These are phyloP conservation scores for Rhododendron molle DNA, from an alignment of 148 eudicot genomes.

Conservation along the genomic window DNA sequence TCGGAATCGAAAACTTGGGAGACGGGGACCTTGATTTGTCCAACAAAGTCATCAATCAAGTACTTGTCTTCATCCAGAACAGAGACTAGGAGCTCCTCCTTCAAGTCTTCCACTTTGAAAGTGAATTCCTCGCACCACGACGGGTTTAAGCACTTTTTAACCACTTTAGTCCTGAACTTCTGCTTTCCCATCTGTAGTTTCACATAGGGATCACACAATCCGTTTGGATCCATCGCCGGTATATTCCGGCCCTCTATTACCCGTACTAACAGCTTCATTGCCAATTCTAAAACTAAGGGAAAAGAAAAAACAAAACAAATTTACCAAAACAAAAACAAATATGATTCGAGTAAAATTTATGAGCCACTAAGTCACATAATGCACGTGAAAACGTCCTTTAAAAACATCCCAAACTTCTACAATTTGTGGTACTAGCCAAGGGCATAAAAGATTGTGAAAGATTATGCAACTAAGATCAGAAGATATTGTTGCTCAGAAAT, in stretches of 20 bases:
- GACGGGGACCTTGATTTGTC: conserved; percentile 62
- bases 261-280: conserved; percentile 49
- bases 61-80: conserved; percentile 92
- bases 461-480: not conserved
- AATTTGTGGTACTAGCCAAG: not conserved
- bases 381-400: not conserved
- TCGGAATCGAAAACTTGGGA: conserved; percentile 73
- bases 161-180: conserved; percentile 63
- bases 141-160: conserved; percentile 81
- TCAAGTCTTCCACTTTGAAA: conserved; percentile 80
- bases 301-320: not conserved
- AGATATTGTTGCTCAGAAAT: not conserved
- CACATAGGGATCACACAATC: conserved; percentile 90
- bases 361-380: not conserved
- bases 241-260: conserved; percentile 82
- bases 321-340: not conserved
- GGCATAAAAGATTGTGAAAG: not conserved
- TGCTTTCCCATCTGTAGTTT: conserved; percentile 75
- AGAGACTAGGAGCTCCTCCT: conserved; percentile 64
- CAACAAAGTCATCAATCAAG: conserved; percentile 81
- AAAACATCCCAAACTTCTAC: not conserved
- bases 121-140: conserved; percentile 85
- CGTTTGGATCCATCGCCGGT: conserved; percentile 91
- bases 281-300: not conserved
- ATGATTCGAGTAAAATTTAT: not conserved